Percentiles rank a stretch among this genome's conserved stretches.
Conservation (phyloP, 148 eudicot genomes). For the Limonium bicolor region DNA sequence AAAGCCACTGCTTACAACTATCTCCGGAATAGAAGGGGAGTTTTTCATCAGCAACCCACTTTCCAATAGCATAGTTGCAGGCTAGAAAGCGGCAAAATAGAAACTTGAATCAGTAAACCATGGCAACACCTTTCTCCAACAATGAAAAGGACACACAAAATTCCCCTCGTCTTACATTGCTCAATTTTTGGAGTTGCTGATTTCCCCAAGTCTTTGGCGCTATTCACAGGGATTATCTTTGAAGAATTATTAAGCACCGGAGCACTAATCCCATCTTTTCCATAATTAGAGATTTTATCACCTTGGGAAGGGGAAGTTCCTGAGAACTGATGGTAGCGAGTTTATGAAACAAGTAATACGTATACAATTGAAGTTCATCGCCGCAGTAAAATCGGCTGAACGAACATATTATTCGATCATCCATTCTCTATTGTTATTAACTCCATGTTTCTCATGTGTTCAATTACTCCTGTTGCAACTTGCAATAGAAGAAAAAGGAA, state of each 20-base stretch:
- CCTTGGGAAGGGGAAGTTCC: not conserved
- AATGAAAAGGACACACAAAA: not conserved
- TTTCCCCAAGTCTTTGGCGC: not conserved
- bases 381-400: too few relatives aligned
- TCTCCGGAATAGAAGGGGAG: constrained; percentile 86
- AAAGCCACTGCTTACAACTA: constrained; percentile 87
- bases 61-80: constrained; percentile 71
- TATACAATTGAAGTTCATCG: not conserved
- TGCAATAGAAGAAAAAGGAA: not conserved
- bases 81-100: constrained; percentile 25
- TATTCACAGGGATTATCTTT: not conserved
- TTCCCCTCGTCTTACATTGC: constrained; percentile 1
- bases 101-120: not conserved
- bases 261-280: not conserved
- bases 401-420: too few relatives aligned
- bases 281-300: not conserved
- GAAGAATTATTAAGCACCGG: constrained; percentile 1
- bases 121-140: not conserved
- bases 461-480: not conserved
- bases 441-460: not conserved
- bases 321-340: not conserved
- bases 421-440: too few relatives aligned
- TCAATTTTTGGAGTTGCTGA: not conserved
- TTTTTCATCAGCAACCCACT: constrained; percentile 69
- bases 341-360: not conserved